Base-by-base conservation (phyloP, 78 protist genomes). In the Pigoraptor vietnamica region DNA sequence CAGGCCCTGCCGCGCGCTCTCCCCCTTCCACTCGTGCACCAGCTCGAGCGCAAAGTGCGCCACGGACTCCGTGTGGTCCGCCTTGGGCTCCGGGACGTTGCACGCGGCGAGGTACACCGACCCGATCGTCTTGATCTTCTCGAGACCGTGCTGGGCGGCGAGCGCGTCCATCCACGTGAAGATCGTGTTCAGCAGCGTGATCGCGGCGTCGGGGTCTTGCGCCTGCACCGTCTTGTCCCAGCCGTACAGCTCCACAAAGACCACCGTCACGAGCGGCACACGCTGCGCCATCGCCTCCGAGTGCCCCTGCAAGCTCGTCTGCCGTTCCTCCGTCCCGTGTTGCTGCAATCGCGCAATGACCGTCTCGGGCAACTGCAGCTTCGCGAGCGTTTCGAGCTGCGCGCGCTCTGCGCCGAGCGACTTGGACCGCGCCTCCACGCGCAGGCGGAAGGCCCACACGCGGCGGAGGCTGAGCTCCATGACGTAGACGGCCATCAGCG, bases 51-150 rank as follows among this genome's bases (percentile, higher is more conserved):
- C 86, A 81, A 81, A 81, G 36, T 2, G 86, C 33, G 86, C 86
- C 35, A 29, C n/a, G 24, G 36, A 2, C 86, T 81, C 86, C 36
- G 36, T 32, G 33, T 81, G 86, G 86, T 81, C 86, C 86, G 24
- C 86, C 24, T 32, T 23, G 9, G 86, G 36, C 21, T 81, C 36
- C 33, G 86, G 86, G 14, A 23, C 1, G 33, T 32, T 32, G 33
- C 86, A 81, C 24, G 86, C 84, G 21, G 84, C 84, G 32, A 79
- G 21, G 84, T 79, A 94, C 82, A 90, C 94, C 39, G 92, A 93
- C 6, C 95, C 95, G 25, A 94, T 94, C 23, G 94, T 94, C 81
- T 94, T 89, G 39, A 94, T 92, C 90, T 92, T 91, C 9, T 32
- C 39, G 19, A 87, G n/a, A 23, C 82, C 86, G 89, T 88, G 39